phyloP scores from a whole-genome alignment of 768 basidiomycete genomes.

The Crucibulum laeve region DNA sequence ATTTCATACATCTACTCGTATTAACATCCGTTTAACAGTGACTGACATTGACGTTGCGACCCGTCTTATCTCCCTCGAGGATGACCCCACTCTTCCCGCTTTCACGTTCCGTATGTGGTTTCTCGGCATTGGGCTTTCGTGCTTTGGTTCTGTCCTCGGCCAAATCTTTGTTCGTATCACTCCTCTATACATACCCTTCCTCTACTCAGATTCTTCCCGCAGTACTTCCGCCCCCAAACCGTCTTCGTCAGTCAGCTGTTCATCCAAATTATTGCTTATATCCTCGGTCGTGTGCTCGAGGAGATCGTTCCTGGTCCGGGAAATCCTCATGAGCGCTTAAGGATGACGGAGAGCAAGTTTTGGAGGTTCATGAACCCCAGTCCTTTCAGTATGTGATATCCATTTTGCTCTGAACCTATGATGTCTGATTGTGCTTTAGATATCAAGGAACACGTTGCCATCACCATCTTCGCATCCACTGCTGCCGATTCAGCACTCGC shows the following conservation, averaged over 20 bases:
- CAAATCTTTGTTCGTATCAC: constrained; percentile 39
- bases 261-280: constrained; percentile 48
- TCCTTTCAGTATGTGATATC: constrained; percentile 45
- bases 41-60: constrained; percentile 43
- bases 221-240: constrained; percentile 54
- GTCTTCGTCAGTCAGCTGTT: constrained; percentile 44
- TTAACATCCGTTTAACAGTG: constrained; percentile 17
- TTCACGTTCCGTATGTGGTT: constrained; percentile 57
- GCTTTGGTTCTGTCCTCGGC: constrained; percentile 49
- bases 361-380: constrained; percentile 62
- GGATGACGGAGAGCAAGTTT: constrained; percentile 29
- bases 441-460: constrained; percentile 55
- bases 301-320: constrained; percentile 32
- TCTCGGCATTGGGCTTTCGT: constrained; percentile 48
- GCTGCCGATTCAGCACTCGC: constrained; percentile 55
- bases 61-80: constrained; percentile 48
- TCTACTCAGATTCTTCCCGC: constrained; percentile 4
- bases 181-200: background rate
- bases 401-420: background rate
- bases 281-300: constrained; percentile 42
- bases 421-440: constrained; percentile 20
- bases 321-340: constrained; percentile 18
- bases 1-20: background rate
- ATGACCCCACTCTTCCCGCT: constrained; percentile 43
- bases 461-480: constrained; percentile 58